Evolutionary conservation across 2,329 filamentous ascomycete genomes (phyloP).

Genomic region (Cercospora beticola): DNA sequence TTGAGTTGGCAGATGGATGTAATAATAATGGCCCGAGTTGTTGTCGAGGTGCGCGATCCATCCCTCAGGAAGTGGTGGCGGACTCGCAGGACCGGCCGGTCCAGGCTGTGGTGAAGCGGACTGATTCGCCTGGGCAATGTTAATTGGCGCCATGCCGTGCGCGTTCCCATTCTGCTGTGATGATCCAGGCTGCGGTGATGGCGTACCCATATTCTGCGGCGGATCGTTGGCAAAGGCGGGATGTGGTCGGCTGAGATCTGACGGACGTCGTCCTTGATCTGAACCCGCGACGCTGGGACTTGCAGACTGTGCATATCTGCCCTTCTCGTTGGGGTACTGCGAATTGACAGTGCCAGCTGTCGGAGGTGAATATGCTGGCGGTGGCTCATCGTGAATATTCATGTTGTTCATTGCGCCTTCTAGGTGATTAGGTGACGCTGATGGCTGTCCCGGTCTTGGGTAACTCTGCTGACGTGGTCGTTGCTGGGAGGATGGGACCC

Average conservation of each 20-base stretch:
- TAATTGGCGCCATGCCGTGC: constrained; percentile 43
- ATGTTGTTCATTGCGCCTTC: constrained; percentile 84
- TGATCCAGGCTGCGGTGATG: constrained; percentile 48
- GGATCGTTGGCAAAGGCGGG: constrained; percentile 89
- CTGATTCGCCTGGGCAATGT: constrained; percentile 39
- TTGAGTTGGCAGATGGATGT: constrained; percentile 92
- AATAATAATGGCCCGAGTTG: constrained; percentile 97
- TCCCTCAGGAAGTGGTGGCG: constrained; percentile 90
- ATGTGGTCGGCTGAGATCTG: constrained; percentile 60
- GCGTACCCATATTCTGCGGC: constrained; percentile 31
- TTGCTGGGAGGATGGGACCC: constrained; percentile 21
- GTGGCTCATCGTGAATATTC: constrained; percentile 77
- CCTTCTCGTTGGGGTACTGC: constrained; percentile 77
- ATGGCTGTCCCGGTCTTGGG: constrained; percentile 46
- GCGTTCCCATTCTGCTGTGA: constrained; percentile 39
- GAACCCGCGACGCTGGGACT: constrained; percentile 30
- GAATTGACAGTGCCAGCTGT: constrained; percentile 47
- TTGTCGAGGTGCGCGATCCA: constrained; percentile 98
- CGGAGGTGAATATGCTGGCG: constrained; percentile 78
- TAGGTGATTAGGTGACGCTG: constrained; percentile 48
- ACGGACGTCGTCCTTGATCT: constrained; percentile 29
- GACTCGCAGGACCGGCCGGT: constrained; percentile 67
- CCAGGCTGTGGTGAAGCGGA: constrained; percentile 23
- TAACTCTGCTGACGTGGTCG: constrained; percentile 26
- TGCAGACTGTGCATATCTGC: constrained; percentile 50